Base-by-base conservation (phyloP, 768 basidiomycete genomes). In the Ramaria sp. region DNA sequence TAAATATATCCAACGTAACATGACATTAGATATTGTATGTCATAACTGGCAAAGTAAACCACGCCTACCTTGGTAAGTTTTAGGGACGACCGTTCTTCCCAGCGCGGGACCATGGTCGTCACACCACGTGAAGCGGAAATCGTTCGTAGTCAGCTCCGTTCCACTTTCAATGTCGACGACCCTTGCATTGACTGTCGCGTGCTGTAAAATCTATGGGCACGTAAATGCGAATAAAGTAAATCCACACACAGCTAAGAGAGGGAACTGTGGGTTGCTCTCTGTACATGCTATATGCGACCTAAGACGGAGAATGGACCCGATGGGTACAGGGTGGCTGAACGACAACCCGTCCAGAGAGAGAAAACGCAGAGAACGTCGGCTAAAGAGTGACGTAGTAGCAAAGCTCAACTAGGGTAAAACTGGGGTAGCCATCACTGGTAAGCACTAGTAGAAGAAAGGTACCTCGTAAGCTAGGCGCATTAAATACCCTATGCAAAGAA, bases 251-350 rank as follows among this genome's bases (percentile, higher is more conserved):
- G 86, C 80, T 6, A 81, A 69, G 24, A 75, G 72, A n/a, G 80
- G 73, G 62, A 77, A 80, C 57, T 76, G 66, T 24, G 69, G 62
- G n/a, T 78, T 74, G 3, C 72, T 67, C 0, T 71, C 68, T 1
- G 81, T 78, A 62, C 88, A 80, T 10, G 86, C 73, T 38, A 91
- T 78, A 61, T 81, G 77, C 1, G 86, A 86, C 0, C 79, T 80
- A 38, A 92, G 74, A 3, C 84, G 79, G 13, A 92, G 77, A 50
- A 91, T 86, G 0, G 84, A 88, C 6, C 89, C 90, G 46, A 91
- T 91, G 1, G 88, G 86, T 0, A 93, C 89, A 0, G 90, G 88
- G 30, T 81, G 78, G 46, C 78, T 75, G 71, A 93, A 91, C 1
- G 82, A 81, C 65, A 91, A 90, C 33, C 81, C 80, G 63, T 91